phyloP scores from a whole-genome alignment of 345 rosid species.

The Erucastrum elatum region DNA sequence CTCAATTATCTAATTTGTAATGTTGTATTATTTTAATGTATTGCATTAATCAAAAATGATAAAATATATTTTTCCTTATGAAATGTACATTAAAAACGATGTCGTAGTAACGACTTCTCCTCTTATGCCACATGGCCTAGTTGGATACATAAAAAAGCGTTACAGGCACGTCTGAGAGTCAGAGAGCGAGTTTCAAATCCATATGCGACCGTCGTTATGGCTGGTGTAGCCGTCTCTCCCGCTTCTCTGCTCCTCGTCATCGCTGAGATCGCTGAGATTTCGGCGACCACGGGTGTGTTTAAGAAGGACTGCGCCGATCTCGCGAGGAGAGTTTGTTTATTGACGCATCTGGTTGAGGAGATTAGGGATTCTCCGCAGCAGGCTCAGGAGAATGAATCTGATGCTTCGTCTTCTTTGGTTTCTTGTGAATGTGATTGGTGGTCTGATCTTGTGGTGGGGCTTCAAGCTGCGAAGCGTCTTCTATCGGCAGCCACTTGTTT shows the following conservation, averaged over 20 bases:
- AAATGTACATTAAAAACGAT: not conserved
- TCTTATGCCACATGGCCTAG: constrained; percentile 25
- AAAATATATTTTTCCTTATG: not conserved
- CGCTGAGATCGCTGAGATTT: constrained; percentile 23
- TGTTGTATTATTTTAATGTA: not conserved
- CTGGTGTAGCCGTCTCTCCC: constrained; percentile 34
- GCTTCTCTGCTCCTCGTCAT: constrained; percentile 30
- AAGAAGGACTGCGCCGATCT: constrained; percentile 83
- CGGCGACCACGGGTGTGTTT: constrained; percentile 37
- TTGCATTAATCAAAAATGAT: not conserved
- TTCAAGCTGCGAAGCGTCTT: constrained; percentile 62
- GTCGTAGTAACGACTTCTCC: not conserved
- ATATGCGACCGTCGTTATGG: constrained; percentile 26
- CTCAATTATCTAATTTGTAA: constrained; percentile 22
- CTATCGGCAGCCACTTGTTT: constrained; percentile 45
- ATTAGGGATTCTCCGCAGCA: constrained; percentile 45
- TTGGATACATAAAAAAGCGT: constrained; percentile 23
- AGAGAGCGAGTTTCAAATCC: constrained; percentile 8
- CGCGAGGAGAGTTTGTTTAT: constrained; percentile 62
- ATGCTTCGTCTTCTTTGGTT: constrained; percentile 29
- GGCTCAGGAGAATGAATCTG: not conserved
- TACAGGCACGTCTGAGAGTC: constrained; percentile 15
- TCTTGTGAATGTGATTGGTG: constrained; percentile 49
- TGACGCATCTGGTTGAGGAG: constrained; percentile 85
- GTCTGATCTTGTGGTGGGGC: constrained; percentile 61